Conservation (phyloP, 2,329 filamentous ascomycete species). For the Tricladium varicosporioides region DNA sequence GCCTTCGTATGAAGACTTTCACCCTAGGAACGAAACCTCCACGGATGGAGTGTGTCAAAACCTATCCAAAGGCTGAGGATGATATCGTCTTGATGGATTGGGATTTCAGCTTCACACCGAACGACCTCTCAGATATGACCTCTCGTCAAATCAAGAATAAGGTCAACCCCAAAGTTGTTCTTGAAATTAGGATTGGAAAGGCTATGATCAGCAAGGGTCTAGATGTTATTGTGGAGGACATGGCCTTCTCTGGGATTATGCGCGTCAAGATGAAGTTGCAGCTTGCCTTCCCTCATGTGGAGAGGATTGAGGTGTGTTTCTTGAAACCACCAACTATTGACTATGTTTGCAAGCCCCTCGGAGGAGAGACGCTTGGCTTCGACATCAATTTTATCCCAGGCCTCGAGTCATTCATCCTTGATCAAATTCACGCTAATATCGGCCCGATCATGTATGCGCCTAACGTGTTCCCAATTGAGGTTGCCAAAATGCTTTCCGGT, state of each 20-base stretch:
- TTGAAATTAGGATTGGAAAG: constrained; percentile 93
- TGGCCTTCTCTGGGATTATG: constrained; percentile 95
- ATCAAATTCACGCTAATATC: constrained; percentile 92
- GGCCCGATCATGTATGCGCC: constrained; percentile 98
- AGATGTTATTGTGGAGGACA: constrained; percentile 96
- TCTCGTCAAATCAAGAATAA: constrained; percentile 88
- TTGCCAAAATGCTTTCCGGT: constrained; percentile 96
- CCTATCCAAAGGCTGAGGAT: constrained; percentile 92
- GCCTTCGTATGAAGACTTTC: constrained; percentile 89
- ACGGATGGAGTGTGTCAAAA: constrained; percentile 95
- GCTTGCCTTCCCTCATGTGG: constrained; percentile 91
- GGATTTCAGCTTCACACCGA: constrained; percentile 99
- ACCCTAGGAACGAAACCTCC: constrained; percentile 93
- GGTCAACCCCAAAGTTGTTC: constrained; percentile 92
- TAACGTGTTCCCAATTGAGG: constrained; percentile 97
- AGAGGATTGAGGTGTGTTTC: constrained; percentile 94
- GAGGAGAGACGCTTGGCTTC: constrained; percentile 92
- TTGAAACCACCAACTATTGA: constrained; percentile 85
- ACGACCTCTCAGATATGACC: constrained; percentile 90
- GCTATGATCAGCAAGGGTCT: constrained; percentile 96
- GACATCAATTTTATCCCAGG: constrained; percentile 99
- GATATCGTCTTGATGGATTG: constrained; percentile 98
- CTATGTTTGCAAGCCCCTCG: constrained; percentile 96
- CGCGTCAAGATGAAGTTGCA: constrained; percentile 97
- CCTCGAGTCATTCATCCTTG: constrained; percentile 87